A percentile compares a stretch with the other conserved stretches of the same genome.
phyloP scores from a whole-genome alignment of 2,329 filamentous ascomycete species.

The Zasmidium cellare region DNA sequence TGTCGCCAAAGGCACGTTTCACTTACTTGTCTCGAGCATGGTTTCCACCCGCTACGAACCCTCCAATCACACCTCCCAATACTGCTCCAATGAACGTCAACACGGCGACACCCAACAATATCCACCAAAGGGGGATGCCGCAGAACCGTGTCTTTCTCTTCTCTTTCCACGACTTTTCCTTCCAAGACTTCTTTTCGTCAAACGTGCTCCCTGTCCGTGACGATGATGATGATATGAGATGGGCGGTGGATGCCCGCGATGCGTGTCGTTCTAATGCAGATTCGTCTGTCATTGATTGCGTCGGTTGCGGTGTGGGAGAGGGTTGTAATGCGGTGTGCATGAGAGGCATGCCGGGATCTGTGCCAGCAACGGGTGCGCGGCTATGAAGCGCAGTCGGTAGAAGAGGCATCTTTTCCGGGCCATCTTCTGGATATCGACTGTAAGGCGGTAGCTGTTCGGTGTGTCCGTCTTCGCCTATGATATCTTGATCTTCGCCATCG shows the following conservation, averaged over 20 bases:
- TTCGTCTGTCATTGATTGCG: constrained; percentile 38
- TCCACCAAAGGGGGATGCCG: constrained; percentile 37
- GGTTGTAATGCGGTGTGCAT: constrained; percentile 36
- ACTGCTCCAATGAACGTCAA: constrained; percentile 34
- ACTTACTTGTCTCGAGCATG: constrained; percentile 26
- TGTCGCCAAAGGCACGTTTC: neutral
- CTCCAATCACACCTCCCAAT: constrained; percentile 36
- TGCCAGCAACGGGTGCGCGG: constrained; percentile 34
- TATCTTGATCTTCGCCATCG: constrained; percentile 82
- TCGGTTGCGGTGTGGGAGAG: constrained; percentile 24
- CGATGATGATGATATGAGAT: constrained; percentile 6
- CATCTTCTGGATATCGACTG: constrained; percentile 79
- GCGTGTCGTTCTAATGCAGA: constrained; percentile 22
- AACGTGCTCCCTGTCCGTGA: constrained; percentile 5
- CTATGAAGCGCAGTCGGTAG: constrained; percentile 36
- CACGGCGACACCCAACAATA: constrained; percentile 31
- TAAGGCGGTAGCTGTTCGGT: constrained; percentile 91
- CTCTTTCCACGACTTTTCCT: constrained; percentile 40
- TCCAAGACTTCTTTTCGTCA: constrained; percentile 28
- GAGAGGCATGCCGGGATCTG: constrained; percentile 34
- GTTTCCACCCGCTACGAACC: constrained; percentile 31
- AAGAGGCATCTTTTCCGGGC: constrained; percentile 53
- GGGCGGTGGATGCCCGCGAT: neutral
- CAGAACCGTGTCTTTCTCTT: constrained; percentile 37
- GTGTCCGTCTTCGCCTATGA: constrained; percentile 85